Evolutionary conservation across 208 protist species (phyloP).

Genomic region (Leishmania mexicana): DNA sequence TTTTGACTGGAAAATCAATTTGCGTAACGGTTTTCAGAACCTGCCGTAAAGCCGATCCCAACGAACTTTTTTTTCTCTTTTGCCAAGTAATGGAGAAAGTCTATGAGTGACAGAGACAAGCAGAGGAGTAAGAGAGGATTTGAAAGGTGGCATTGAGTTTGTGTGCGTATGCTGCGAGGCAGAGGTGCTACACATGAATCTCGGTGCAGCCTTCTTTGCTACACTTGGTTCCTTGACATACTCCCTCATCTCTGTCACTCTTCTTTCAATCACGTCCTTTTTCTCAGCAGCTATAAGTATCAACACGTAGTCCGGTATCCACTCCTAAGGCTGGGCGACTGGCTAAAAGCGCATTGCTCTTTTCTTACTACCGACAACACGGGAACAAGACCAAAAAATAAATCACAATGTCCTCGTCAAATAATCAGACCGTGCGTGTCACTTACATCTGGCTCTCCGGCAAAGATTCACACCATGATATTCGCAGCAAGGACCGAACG

Average conservation of each 20-base stretch:
- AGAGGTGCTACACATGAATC: neutral
- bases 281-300: neutral
- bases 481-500: slow-evolving; percentile 87
- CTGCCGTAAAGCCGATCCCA: neutral
- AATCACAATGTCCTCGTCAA: slow-evolving; percentile 30
- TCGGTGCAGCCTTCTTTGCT: neutral
- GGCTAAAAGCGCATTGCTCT: neutral
- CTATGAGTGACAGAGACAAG: neutral
- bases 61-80: neutral
- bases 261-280: neutral
- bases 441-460: slow-evolving; percentile 90
- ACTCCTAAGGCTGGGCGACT: too few relatives aligned
- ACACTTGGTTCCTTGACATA: neutral
- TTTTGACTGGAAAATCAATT: neutral
- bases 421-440: slow-evolving; percentile 57
- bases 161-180: neutral
- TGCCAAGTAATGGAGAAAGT: neutral
- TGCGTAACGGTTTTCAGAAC: neutral
- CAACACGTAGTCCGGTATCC: neutral
- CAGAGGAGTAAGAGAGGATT: slow-evolving; percentile 5
- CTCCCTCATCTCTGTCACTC: neutral
- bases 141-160: neutral
- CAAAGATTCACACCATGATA: slow-evolving; percentile 83
- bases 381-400: neutral
- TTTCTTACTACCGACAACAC: neutral